Base-by-base conservation (phyloP, 306 rosid genomes). In the Malus orientalis region DNA sequence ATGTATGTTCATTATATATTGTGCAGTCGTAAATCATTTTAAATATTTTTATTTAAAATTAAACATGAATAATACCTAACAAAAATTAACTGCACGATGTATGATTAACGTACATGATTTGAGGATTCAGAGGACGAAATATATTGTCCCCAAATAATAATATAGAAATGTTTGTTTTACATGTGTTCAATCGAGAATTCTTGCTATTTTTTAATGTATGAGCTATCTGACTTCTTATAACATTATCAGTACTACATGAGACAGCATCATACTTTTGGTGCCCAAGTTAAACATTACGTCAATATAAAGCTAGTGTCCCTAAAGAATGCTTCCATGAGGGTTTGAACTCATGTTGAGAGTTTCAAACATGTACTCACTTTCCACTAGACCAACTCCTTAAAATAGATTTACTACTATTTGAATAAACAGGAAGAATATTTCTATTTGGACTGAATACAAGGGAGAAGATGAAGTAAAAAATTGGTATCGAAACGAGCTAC, bases 1-100 rank as follows among this genome's bases (percentile, higher is more conserved):
- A 36, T 36, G 2, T 36, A 6, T 36, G 2, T 36, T 6, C 0
- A 36, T 36, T 0, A 2, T 36, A 36, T 36, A 36, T 6, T 0
- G 8, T 7, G 0, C 0, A 0, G 2, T 36, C 9, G 1, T 0
- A 36, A 36, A 36, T 36, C 0, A 36, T 36, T 36, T 6, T 36
- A 36, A 36, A 36, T 36, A 36, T 36, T 36, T 36, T 36, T 36
- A 36, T 36, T 6, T 36, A 36, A 36, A 36, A 6, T 36, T 6
- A 36, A 36, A 36, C 2, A 36, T 6, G 9, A 36, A 36, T 2
- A 36, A 2, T 36, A 36, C 40, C 2, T 36, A 0, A 6, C 0
- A 0, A 36, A 36, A 36, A 36, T 8, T 36, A 0, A 36, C 0
- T 0, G 42, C 0, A 38, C 2, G 42, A 1, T 38, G 2, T 38